These are phyloP conservation scores for Jamesozyma jinghongensis DNA, from an alignment of 805 yeast genomes.

Conservation along the genomic window DNA sequence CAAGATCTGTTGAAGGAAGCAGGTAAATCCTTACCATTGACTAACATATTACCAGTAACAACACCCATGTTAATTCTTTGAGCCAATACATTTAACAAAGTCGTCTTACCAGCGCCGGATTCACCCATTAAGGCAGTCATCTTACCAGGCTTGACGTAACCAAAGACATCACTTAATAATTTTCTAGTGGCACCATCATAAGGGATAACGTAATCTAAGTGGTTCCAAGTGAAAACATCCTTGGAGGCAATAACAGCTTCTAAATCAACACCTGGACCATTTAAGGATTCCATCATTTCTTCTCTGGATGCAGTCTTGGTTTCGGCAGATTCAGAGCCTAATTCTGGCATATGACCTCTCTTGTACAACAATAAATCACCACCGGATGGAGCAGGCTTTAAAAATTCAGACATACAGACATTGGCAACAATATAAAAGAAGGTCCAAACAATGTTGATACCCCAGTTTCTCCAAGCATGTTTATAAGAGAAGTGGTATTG, in stretches of 20 bases:
- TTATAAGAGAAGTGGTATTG: slow-evolving; percentile 34
- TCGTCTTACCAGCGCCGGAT: slow-evolving; percentile 83
- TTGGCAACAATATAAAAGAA: slow-evolving; percentile 29
- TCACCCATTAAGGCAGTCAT: slow-evolving; percentile 79
- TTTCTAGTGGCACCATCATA: slow-evolving; percentile 52
- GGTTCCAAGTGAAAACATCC: slow-evolving; percentile 64
- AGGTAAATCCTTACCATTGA: slow-evolving; percentile 53
- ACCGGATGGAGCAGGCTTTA: slow-evolving; percentile 32
- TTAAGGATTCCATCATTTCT: slow-evolving; percentile 32
- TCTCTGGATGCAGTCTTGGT: slow-evolving; percentile 32
- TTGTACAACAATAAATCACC: slow-evolving; percentile 37
- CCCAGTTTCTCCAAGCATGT: slow-evolving; percentile 57
- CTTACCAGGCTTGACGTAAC: slow-evolving; percentile 75
- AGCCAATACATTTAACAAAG: slow-evolving; percentile 61
- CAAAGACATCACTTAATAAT: slow-evolving; percentile 47
- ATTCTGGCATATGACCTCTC: slow-evolving; percentile 35
- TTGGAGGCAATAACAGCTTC: slow-evolving; percentile 30
- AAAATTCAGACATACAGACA: slow-evolving; percentile 31
- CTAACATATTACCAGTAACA: slow-evolving; percentile 62
- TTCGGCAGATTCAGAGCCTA: slow-evolving; percentile 30
- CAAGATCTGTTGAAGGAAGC: slow-evolving; percentile 65
- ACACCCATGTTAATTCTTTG: slow-evolving; percentile 65
- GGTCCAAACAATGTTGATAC: slow-evolving; percentile 45
- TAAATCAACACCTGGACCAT: slow-evolving; percentile 28
- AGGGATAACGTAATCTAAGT: slow-evolving; percentile 56